Evolutionary conservation across 2,329 filamentous ascomycete genomes (phyloP), one percentile per base, ranked within the genome.

Genomic region (Leptographium lundbergii): DNA sequence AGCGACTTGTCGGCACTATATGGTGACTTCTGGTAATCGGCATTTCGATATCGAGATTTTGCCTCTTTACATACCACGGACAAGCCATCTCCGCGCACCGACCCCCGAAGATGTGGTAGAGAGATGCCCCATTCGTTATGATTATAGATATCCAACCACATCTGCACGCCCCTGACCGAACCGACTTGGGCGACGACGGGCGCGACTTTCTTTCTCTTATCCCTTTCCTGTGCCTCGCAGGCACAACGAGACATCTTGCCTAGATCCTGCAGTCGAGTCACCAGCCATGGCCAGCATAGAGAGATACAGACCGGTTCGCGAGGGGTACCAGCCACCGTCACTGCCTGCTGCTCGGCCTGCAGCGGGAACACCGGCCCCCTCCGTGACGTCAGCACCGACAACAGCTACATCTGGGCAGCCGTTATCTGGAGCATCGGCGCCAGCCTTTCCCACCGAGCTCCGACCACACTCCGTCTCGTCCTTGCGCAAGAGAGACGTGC

Each of bases 231-330:
- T 22, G 14, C 45, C 25, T 42, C 24, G 19, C 19, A 27, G 25
- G 29, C 51, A 4, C 27, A 54, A n/a, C 42, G n/a, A 24, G n/a
- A 47, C 42, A 2, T 10, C 1, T 6, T 2, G 22, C 22, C 14
- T 6, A 3, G 22, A 27, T 14, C 47, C 47, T 9, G 24, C 47
- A 24, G 11, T 10, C 13, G 47, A 1, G 13, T 14, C 6, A 11
- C 7, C 19, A 42, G 25, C 24, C 19, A 84, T 84, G 81, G 81
- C 80, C 63, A 82, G 79, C 68, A 77, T 84, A 69, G 80, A 83
- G 68, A 73, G 78, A 67, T 84, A 84, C 65, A 75, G 80, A 62
- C 79, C 79, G 57, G 73, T 77, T 56, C 75, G 79, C 61, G 81
- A 83, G 69, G 75, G 75, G 63, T 82, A 83, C 63, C 79, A 81